Evolutionary conservation across 495 filamentous ascomycete species (phyloP), one percentile per base, ranked within the genome.

Genomic region (Staphylotrichum longicolle): DNA sequence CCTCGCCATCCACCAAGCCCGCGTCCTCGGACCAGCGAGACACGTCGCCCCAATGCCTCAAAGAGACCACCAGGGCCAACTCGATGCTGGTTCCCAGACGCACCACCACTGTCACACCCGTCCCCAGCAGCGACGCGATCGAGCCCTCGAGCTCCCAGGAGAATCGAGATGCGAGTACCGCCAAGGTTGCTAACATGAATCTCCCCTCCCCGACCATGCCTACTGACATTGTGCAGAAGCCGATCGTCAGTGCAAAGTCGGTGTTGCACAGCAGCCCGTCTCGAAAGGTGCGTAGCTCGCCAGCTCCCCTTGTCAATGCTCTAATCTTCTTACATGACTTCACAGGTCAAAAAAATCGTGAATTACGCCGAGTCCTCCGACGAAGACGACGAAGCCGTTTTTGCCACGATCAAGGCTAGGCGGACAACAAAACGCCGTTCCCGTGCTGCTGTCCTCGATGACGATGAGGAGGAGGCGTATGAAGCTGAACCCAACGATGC

Each of bases 121-220:
- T 88, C 2, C 88, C 91, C 3, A 95, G 89, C 75, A 94, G 90
- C 71, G 91, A 93, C 70, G 75, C 84, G 30, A 48, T 78, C 8
- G 81, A 80, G 39, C 79, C 82, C 0, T 77, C 79, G 0, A 86
- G 84, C 67, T 86, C 84, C 3, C 80, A 83, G 59, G 80, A 84
- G 63, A 81, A 83, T 63, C 70, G 71, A 60, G 68, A 71, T 48
- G 70, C 70, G 27, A 66, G 75, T 30, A 70, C 69, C 20, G 59
- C 65, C 34, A 81, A 81, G 76, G 79, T 84, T 73, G 70, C 69
- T 58, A 69, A 75, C 66, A 73, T 66, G 66, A 73, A 70, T 70
- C 62, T 75, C 66, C 71, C 60, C 44, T 75, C 72, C 27, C 66
- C 66, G 47, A 8, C 62, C 57, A 72, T 72, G 8, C 63, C 71